Conservation (phyloP, 179 eudicot species). For the Spinacia oleracea region DNA sequence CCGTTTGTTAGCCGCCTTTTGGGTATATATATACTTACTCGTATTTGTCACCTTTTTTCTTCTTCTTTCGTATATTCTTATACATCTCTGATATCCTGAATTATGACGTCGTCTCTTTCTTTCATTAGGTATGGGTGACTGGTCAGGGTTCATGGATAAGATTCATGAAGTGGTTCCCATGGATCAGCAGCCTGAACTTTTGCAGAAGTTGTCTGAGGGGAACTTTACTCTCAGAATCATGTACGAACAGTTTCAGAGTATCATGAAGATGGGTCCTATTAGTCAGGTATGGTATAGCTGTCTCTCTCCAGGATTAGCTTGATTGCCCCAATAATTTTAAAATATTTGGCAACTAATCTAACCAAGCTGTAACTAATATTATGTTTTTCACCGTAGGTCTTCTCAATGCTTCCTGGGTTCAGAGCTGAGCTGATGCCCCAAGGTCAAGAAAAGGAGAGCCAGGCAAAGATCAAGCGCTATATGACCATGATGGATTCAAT, state of each 20-base stretch:
- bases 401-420: conserved; percentile 86
- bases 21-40: conserved; percentile 44
- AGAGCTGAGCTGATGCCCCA: conserved; percentile 85
- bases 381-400: conserved; percentile 49
- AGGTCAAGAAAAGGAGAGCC: conserved; percentile 94
- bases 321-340: not conserved
- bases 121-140: conserved; percentile 91
- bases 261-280: conserved; percentile 95
- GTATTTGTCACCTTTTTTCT: not conserved
- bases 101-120: not conserved
- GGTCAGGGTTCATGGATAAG: conserved; percentile 97
- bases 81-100: conserved; percentile 4
- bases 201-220: conserved; percentile 95
- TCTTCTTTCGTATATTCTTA: conserved; percentile 3
- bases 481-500: conserved; percentile 99
- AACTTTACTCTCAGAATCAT: conserved; percentile 89
- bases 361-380: too few species aligned
- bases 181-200: conserved; percentile 99
- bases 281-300: conserved; percentile 84
- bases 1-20: conserved; percentile 93
- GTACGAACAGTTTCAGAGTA: conserved; percentile 92
- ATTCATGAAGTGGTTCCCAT: conserved; percentile 96
- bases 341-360: not conserved
- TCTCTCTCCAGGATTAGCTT: not conserved
- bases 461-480: conserved; percentile 81